Evolutionary conservation across 306 rosid species (phyloP).

Genomic region (Cucumis melo): DNA sequence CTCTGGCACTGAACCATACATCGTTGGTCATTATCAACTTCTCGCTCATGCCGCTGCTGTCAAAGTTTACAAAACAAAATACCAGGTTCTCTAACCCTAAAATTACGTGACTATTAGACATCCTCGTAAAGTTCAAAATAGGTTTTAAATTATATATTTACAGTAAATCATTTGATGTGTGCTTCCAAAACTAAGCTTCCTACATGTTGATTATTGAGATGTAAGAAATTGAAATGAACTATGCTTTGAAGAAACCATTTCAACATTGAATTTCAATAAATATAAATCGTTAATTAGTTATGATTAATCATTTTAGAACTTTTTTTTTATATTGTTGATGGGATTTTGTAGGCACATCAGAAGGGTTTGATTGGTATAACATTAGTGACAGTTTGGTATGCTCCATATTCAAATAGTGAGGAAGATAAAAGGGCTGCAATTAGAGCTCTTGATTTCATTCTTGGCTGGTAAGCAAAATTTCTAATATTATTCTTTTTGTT

Average conservation of each 20-base stretch:
- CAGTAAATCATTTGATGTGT: too few relatives aligned
- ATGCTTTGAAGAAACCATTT: too few relatives aligned
- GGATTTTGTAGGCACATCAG: constrained; percentile 20
- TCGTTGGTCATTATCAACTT: constrained; percentile 22
- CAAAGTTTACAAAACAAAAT: constrained; percentile 22
- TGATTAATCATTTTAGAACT: too few relatives aligned
- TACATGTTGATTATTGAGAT: too few relatives aligned
- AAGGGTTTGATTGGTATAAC: constrained; percentile 43
- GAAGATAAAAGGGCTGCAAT: constrained; percentile 18
- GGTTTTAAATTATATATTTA: too few relatives aligned
- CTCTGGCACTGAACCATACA: constrained; percentile 14
- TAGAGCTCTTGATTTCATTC: constrained; percentile 35
- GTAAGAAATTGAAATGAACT: too few relatives aligned
- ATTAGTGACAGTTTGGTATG: constrained; percentile 23
- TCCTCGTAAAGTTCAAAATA: too few relatives aligned
- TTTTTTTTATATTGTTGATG: neutral
- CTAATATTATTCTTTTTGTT: too few relatives aligned
- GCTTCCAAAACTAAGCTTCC: too few relatives aligned
- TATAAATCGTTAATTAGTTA: too few relatives aligned
- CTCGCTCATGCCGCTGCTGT: neutral
- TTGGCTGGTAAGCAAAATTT: constrained; percentile 36
- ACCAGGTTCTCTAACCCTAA: constrained; percentile 20
- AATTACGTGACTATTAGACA: too few relatives aligned
- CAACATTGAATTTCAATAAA: too few relatives aligned
- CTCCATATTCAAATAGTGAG: constrained; percentile 24